phyloP scores from a whole-genome alignment of 441 rosid species.

The Populus hybrid region DNA sequence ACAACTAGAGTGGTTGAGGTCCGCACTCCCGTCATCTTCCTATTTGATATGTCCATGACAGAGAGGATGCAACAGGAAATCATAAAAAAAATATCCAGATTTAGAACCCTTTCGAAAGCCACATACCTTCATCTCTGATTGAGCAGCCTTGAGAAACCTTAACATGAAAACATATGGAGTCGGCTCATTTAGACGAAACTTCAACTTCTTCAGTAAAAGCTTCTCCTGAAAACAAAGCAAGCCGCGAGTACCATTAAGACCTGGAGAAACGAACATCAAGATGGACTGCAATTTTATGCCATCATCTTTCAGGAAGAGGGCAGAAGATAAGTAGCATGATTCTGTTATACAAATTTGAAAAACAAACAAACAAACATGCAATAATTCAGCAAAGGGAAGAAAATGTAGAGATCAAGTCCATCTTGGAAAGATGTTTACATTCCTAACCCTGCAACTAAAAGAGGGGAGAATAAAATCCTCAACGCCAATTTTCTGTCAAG shows the following conservation, averaged over 20 bases:
- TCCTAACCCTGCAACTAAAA: neutral
- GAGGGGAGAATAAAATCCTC: neutral
- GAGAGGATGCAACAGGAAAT: neutral
- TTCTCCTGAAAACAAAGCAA: conserved; percentile 61
- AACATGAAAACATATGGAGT: conserved; percentile 93
- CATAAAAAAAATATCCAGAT: neutral
- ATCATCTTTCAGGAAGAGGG: neutral
- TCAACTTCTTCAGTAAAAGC: conserved; percentile 62
- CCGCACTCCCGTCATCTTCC: neutral
- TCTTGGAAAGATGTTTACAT: neutral
- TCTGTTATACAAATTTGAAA: no score
- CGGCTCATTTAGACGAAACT: conserved; percentile 80
- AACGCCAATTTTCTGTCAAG: neutral
- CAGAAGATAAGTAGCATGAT: neutral
- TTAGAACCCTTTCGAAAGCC: conserved; percentile 12
- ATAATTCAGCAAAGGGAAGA: no score
- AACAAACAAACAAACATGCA: neutral
- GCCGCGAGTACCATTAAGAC: conserved; percentile 4
- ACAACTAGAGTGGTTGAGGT: neutral
- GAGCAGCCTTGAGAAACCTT: conserved; percentile 92
- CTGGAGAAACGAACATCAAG: neutral
- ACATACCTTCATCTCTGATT: conserved; percentile 61
- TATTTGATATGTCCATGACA: neutral
- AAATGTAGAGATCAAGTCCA: conserved; percentile 1
- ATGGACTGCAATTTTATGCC: neutral